Base-by-base conservation (phyloP, 371 early-diverging fungal genomes). In the Mucor piriformis region DNA sequence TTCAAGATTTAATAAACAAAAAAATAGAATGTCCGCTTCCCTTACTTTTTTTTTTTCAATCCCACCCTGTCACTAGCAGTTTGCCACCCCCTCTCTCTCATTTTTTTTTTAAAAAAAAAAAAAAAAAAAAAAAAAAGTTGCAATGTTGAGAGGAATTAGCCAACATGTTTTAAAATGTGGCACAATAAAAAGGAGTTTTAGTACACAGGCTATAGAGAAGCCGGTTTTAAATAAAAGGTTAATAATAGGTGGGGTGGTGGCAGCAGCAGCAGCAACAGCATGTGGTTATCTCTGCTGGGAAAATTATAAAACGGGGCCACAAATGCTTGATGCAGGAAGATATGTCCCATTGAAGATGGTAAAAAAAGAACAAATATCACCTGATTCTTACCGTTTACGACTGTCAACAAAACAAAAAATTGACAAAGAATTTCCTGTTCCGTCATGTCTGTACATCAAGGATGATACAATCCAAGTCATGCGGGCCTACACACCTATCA, bases 391-490 rank as follows among this genome's bases (percentile, higher is more conserved):
- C 32, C 67, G 62, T 11, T 53, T 79, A 7, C 64, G 79, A 50
- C 51, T 79, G 0, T 54, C 60, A 16, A 68, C 59, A 20, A 58
- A 69, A 24, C 27, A 44, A 44, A n/a, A n/a, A n/a, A 47, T 66
- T 27, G 37, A 32, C 12, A 53, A 61, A 25, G 7, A 32, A 7
- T 80, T 72, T 34, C 78, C 83, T 18, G 65, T 75, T 5, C 74
- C 81, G 20, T 80, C 77, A 16, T 83, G 84, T 56, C 63, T 89
- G 18, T 73, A 83, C 50, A 76, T 89, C 40, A 86, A 85, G 57
- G 89, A 89, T 57, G 83, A 87, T 59, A 60, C 80, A 3, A 86
- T 86, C 59, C 87, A 89, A 61, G 81, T 89, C 48, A 88, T 84
- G 67, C 72, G 89, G 11, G 63, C 81, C 1, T 90, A 88, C 61